Evolutionary conservation across 2,329 filamentous ascomycete species (phyloP), one percentile per base, ranked within the genome.

Genomic region (Daldinia sp.): DNA sequence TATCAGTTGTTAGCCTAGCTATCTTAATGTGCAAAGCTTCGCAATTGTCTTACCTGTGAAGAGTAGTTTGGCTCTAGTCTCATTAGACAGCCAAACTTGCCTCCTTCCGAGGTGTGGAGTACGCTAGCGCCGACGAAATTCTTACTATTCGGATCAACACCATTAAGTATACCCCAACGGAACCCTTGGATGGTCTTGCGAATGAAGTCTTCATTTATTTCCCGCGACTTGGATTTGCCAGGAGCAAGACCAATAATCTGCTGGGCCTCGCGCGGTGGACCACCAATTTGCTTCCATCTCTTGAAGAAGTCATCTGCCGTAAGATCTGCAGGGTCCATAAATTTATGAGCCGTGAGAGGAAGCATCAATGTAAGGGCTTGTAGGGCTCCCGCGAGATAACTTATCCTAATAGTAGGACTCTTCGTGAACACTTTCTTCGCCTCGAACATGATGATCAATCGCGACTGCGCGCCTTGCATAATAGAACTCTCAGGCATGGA

Each of bases 261-360:
- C 79, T 99, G 96, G 0, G 93, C 90, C 80, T 99, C 97, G 33
- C 97, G 88, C 0, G 94, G 91, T 1, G 89, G 89, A 4, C 92
- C 93, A 12, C 96, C 96, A 74, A 99, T 98, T 82, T 99, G 96
- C 85, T 97, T 97, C 96, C 96, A 99, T 58, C 97, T 87, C 85
- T 97, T 98, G 88, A 99, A 99, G 82, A 98, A 99, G 78, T 99
- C 96, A 59, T 99, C 96, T 0, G 91, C 89, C 6, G 88, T 88
- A 42, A 99, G 84, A 63, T 96, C 91, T 0, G 96, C 94, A 0
- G 93, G 89, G 70, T 98, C 94, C 94, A 98, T 98, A 78, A 97
- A 99, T 79, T 98, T 97, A 81, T 98, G 95, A 60, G 95, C 88
- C 0, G 93, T 85, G 3, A 99, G 88, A 0, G 96, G 96, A 4